Conservation (phyloP, 352 stramenopile genomes). For the Aphanomyces invadans region DNA sequence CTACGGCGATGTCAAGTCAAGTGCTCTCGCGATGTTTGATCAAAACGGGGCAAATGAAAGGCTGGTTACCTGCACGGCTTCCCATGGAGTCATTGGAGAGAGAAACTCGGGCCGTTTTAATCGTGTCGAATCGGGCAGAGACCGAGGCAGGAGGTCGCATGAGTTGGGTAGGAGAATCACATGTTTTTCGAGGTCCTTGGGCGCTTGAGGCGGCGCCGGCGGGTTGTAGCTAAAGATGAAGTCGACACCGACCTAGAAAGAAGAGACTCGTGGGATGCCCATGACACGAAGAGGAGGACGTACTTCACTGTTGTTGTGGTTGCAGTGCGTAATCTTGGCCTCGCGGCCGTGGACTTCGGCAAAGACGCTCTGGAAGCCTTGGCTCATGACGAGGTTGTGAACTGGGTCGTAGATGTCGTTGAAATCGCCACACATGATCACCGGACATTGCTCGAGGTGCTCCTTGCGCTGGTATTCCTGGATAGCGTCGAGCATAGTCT, state of each 20-base stretch:
- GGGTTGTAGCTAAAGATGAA: slow-evolving; percentile 56
- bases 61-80: slow-evolving; percentile 9
- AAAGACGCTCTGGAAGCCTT: slow-evolving; percentile 73
- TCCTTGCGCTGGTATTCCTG: slow-evolving; percentile 57
- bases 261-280: not conserved
- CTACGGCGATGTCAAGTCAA: too few relatives aligned
- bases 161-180: slow-evolving; percentile 48
- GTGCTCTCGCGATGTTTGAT: not conserved
- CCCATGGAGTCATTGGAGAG: slow-evolving; percentile 5
- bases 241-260: slow-evolving; percentile 52
- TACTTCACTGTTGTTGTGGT: slow-evolving; percentile 79
- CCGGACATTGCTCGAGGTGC: slow-evolving; percentile 55
- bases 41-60: not conserved
- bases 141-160: slow-evolving; percentile 55
- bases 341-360: slow-evolving; percentile 63
- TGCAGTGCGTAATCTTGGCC: slow-evolving; percentile 79
- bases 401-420: slow-evolving; percentile 82
- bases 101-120: slow-evolving; percentile 62
- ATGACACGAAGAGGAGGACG: not conserved
- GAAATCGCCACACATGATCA: slow-evolving; percentile 82
- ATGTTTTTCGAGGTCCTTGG: slow-evolving; percentile 6
- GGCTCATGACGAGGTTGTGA: slow-evolving; percentile 58
- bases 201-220: not conserved
- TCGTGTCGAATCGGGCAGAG: slow-evolving; percentile 50
- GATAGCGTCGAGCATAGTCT: slow-evolving; percentile 60